phyloP scores from a whole-genome alignment of 1,284 basidiomycete species.

The Sporisorium reilianum region DNA sequence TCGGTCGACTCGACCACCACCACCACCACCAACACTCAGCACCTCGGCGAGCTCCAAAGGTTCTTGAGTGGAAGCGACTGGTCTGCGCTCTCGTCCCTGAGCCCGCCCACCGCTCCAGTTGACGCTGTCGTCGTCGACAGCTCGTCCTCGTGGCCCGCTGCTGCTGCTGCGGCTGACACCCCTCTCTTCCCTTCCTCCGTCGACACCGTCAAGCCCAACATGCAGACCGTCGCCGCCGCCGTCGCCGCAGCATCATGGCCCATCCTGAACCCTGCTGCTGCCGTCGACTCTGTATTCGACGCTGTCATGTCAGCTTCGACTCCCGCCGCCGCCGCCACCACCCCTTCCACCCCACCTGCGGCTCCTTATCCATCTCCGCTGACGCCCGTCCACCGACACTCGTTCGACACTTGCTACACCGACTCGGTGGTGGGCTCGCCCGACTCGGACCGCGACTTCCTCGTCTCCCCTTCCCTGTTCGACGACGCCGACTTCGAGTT shows the following conservation, averaged over 20 bases:
- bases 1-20: constrained; percentile 18
- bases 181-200: constrained; percentile 21
- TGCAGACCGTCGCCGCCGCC: constrained; percentile 6
- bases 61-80: constrained; percentile 46
- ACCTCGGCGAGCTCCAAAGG: constrained; percentile 42
- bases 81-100: constrained; percentile 42
- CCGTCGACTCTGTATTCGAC: neutral
- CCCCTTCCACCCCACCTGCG: neutral
- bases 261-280: no score
- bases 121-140: constrained; percentile 11
- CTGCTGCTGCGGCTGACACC: constrained; percentile 5
- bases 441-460: constrained; percentile 50
- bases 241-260: neutral
- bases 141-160: constrained; percentile 7
- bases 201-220: constrained; percentile 23
- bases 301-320: constrained; percentile 1
- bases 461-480: constrained; percentile 47
- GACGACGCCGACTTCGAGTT: constrained; percentile 50
- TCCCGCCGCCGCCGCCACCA: no score
- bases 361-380: constrained; percentile 17
- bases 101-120: constrained; percentile 17
- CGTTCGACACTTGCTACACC: constrained; percentile 41
- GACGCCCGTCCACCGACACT: constrained; percentile 40
- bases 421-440: constrained; percentile 47
- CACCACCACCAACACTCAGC: constrained; percentile 15